Conservation (phyloP, 345 rosid genomes). For the Microcos paniculata region DNA sequence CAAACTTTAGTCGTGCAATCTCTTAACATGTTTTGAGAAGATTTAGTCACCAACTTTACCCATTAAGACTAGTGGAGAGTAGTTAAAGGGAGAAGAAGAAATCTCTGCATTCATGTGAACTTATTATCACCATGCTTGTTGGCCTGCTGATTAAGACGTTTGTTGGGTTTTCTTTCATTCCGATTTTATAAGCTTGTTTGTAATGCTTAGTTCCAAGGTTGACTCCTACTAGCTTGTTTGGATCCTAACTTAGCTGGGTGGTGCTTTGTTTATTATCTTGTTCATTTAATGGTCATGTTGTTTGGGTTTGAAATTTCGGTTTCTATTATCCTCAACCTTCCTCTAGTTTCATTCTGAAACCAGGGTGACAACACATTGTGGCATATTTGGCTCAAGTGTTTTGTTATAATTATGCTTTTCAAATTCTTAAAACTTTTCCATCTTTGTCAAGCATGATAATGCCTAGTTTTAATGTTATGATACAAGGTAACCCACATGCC, state of each 20-base stretch:
- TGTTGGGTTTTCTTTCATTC: neutral
- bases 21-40: neutral
- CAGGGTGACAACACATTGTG: neutral
- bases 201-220: neutral
- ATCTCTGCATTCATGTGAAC: neutral
- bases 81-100: neutral
- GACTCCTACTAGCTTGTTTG: neutral
- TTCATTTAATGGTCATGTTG: neutral
- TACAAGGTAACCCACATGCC: neutral
- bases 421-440: neutral
- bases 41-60: neutral
- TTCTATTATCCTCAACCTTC: neutral
- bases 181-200: neutral
- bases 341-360: neutral
- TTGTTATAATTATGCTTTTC: neutral
- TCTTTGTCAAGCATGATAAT: neutral
- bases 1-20: neutral
- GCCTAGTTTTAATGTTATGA: neutral
- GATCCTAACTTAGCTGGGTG: neutral
- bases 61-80: neutral
- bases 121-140: neutral
- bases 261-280: neutral
- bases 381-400: neutral
- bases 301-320: neutral
- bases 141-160: constrained; percentile 1